phyloP scores from a whole-genome alignment of 139 green algal species.

The Yamagishiella unicocca region DNA sequence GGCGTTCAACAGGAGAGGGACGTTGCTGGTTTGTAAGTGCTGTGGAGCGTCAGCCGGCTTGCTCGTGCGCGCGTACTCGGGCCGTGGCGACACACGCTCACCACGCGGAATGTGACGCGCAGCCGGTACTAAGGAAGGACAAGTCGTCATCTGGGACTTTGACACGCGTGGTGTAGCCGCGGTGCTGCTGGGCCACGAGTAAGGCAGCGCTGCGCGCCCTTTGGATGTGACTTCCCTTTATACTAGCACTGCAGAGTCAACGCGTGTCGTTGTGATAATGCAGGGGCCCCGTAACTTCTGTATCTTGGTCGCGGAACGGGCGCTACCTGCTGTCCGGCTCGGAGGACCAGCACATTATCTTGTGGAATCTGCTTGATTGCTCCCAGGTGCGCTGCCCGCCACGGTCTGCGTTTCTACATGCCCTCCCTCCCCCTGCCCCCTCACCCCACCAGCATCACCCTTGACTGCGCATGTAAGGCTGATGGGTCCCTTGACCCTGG shows the following conservation, averaged over 20 bases:
- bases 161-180: conserved; percentile 81
- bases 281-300: conserved; percentile 63
- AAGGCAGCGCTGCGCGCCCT: background rate
- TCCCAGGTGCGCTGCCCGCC: conserved; percentile 49
- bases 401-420: too few relatives aligned
- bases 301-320: conserved; percentile 84
- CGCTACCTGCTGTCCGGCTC: conserved; percentile 70
- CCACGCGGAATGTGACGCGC: conserved; percentile 26
- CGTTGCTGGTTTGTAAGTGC: conserved; percentile 79
- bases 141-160: conserved; percentile 90
- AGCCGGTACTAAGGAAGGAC: conserved; percentile 82
- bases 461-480: too few relatives aligned
- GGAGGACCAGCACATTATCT: conserved; percentile 63
- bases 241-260: too few relatives aligned
- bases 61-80: background rate
- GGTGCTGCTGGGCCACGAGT: conserved; percentile 58
- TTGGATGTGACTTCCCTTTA: background rate
- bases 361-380: conserved; percentile 78
- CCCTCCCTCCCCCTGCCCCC: background rate
- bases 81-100: background rate
- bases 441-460: too few relatives aligned
- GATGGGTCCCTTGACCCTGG: too few relatives aligned
- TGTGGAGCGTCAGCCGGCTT: background rate
- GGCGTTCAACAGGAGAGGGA: conserved; percentile 86
- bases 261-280: too few relatives aligned